Conservation (phyloP, 2,329 filamentous ascomycete species). For the Penicillium corylophilum region DNA sequence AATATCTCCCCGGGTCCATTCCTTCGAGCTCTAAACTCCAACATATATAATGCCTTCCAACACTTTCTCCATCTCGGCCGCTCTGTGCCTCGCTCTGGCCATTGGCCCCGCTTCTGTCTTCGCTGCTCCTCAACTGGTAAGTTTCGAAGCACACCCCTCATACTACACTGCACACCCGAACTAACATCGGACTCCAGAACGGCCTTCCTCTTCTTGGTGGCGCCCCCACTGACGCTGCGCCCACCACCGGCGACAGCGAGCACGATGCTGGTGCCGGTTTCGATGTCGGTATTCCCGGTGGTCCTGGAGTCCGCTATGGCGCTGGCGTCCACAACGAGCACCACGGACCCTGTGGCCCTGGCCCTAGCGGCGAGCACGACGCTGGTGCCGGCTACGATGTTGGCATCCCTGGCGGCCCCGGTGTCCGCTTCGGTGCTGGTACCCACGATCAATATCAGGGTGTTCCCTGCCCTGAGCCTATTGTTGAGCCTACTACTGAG, state of each 20-base stretch:
- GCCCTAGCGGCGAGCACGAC: constrained; percentile 6
- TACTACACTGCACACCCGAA: neutral
- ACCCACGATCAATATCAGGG: constrained; percentile 10
- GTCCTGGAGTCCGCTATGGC: constrained; percentile 23
- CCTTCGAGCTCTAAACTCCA: constrained; percentile 10
- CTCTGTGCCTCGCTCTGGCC: constrained; percentile 32
- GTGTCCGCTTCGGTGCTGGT: constrained; percentile 12
- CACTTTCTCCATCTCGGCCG: constrained; percentile 26
- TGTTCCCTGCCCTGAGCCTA: constrained; percentile 18
- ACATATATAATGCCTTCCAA: constrained; percentile 24
- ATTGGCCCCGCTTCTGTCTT: constrained; percentile 29
- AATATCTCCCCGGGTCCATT: constrained; percentile 3
- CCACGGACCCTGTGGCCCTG: constrained; percentile 19
- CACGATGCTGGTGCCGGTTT: constrained; percentile 18
- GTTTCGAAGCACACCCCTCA: constrained; percentile 6
- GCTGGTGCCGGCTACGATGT: constrained; percentile 16
- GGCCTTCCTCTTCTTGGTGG: constrained; percentile 12
- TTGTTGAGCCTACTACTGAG: constrained; percentile 9
- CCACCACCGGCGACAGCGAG: constrained; percentile 19
- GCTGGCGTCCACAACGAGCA: constrained; percentile 18
- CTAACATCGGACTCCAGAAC: constrained; percentile 10
- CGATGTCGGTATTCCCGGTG: constrained; percentile 26
- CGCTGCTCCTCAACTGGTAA: constrained; percentile 29
- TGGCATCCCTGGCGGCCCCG: constrained; percentile 18
- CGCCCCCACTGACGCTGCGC: constrained; percentile 3